Evolutionary conservation across 192 early-diverging fungal genomes (phyloP), one percentile per base, ranked within the genome.

Genomic region (Gigaspora rosea): DNA sequence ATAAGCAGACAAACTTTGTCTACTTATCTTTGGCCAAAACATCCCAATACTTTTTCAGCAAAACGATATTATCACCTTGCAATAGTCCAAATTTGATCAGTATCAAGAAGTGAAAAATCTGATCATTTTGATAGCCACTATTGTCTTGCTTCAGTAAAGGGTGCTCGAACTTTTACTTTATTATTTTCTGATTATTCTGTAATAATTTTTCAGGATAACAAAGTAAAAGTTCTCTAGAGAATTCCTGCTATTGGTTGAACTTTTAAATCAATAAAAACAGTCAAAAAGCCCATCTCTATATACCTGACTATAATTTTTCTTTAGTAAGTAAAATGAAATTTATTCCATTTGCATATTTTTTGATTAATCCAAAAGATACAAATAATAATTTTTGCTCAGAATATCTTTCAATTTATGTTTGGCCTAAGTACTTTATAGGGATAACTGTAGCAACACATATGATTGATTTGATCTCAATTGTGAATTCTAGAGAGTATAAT

Each of bases 121-220:
- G 13, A 5, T 49, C 46, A 68, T 68, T 0, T 12, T 49, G 47
- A 68, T 49, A 16, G 46, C 36, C n/a, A 68, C 16, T 68, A 68
- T 68, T 68, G 66, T 5, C 11, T 68, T 7, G 66, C 47, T 20
- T 68, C 66, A 10, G 5, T 68, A 8, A 68, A 68, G 46, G 66
- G 8, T 50, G 22, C 22, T 10, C 36, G 22, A 47, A 18, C 22
- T 20, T 68, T 68, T 68, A 47, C 16, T 47, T 15, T 1, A 49
- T 16, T 3, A 20, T 68, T 68, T n/a, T 46, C 66, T 32, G 12
- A 68, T 47, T 7, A 48, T 18, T 16, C 16, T 3, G 18, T 68
- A n/a, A 36, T 68, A 4, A 68, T 68, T 22, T 68, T 18, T 20
- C 66, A 68, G 5, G 66, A 68, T 3, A 16, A 68, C 9, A 68